Evolutionary conservation across 768 basidiomycete genomes (phyloP).

Genomic region (Glaciozyma martinii): DNA sequence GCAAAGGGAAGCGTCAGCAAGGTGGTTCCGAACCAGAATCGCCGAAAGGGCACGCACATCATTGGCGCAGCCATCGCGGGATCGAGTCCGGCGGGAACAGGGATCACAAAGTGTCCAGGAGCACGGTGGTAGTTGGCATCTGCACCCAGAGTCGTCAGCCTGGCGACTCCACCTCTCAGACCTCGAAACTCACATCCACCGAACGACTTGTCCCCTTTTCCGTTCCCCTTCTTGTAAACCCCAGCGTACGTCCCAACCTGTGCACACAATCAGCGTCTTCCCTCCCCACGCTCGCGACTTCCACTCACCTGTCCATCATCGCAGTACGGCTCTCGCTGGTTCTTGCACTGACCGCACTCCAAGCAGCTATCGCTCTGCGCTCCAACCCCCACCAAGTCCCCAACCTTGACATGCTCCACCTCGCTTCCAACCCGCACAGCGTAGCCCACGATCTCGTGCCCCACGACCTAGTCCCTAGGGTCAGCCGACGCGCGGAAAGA

Average conservation of each 20-base stretch:
- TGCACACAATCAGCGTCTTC: conserved; percentile 15
- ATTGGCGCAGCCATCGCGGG: conserved; percentile 54
- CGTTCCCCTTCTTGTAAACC: conserved; percentile 8
- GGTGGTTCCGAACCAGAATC: too few relatives aligned
- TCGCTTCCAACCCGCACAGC: conserved; percentile 51
- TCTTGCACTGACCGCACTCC: conserved; percentile 26
- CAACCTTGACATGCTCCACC: conserved; percentile 51
- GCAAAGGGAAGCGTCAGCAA: not conserved
- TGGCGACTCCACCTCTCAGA: not conserved
- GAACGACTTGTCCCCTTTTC: conserved; percentile 29
- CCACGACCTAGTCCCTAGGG: conserved; percentile 6
- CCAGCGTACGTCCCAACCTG: not conserved
- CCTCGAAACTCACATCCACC: conserved; percentile 28
- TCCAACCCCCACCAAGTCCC: conserved; percentile 52
- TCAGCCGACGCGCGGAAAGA: not conserved
- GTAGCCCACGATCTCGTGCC: conserved; percentile 46
- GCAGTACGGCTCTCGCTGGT: conserved; percentile 54
- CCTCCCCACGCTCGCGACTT: conserved; percentile 4
- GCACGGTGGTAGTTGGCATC: conserved; percentile 48
- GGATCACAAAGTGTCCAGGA: conserved; percentile 50
- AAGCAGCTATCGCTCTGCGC: conserved; percentile 49
- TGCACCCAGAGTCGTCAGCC: conserved; percentile 40
- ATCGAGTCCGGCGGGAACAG: conserved; percentile 48
- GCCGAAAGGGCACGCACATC: conserved; percentile 38
- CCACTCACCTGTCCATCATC: conserved; percentile 34